phyloP scores from a whole-genome alignment of 805 yeast species.

The Candida coquimbonensis region DNA sequence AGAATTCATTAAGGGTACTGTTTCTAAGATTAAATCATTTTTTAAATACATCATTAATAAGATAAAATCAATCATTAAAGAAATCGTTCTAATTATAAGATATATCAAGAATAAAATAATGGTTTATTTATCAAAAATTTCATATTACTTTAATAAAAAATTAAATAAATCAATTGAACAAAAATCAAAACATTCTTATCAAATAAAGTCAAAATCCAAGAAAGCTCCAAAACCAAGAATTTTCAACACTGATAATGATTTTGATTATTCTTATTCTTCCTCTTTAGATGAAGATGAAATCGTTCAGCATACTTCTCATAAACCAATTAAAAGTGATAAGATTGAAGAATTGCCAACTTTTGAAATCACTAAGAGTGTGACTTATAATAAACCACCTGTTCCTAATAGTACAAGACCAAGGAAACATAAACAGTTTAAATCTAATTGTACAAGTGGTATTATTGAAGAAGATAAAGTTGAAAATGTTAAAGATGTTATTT shows the following conservation, averaged over 20 bases:
- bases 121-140: neutral
- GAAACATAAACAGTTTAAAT: neutral
- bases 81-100: neutral
- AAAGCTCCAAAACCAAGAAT: neutral
- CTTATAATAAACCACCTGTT: neutral
- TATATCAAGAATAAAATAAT: constrained; percentile 1
- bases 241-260: neutral
- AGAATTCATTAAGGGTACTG: neutral
- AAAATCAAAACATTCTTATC: neutral
- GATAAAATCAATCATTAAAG: neutral
- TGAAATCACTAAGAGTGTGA: constrained; percentile 2
- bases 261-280: neutral
- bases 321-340: neutral
- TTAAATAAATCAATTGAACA: neutral
- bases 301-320: neutral
- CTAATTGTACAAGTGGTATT: neutral
- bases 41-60: neutral
- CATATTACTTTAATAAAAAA: neutral
- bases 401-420: neutral
- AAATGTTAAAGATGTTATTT: neutral
- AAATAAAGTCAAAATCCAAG: neutral
- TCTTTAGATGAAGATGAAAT: constrained; percentile 1
- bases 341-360: neutral
- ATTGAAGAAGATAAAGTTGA: neutral
- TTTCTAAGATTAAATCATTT: neutral